Base-by-base conservation (phyloP, 2,329 filamentous ascomycete species). In the Colletotrichum cereale region DNA sequence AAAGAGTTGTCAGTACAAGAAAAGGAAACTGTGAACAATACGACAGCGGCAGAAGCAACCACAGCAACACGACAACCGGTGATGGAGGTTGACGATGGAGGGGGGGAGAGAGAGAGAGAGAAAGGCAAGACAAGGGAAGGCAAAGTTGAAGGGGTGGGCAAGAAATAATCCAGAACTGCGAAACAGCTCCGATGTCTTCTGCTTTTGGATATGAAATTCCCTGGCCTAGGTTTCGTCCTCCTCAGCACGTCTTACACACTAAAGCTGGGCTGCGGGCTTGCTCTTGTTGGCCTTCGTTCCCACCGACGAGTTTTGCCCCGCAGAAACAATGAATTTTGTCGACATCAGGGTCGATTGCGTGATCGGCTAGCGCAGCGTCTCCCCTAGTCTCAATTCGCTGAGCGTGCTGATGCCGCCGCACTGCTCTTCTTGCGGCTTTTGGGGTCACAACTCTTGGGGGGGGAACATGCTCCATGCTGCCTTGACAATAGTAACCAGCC, bases 291-390 rank as follows among this genome's bases (percentile, higher is more conserved):
- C 36, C 21, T 24, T 60, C 55, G 70, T 72, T 62, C 61, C 70
- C 70, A 66, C 66, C 62, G 70, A 62, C 18, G 29, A 62, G 48
- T 55, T 42, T 66, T 44, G 70, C 70, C 70, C 70, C 70, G 70
- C 70, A 72, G 70, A 72, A 66, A 71, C 70, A 72, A 66, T 57
- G 62, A 71, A 71, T 72, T 72, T 72, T 70, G 66, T 72, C 70
- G 70, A 71, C 67, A 72, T 72, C 66, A 66, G 70, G 67, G 74
- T 74, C 73, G 77, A 80, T 80, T 80, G 79, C 79, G 79, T 80
- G 79, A 80, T 80, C 75, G 76, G 72, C 75, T 80, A 80, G 77
- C 75, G 77, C 69, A 72, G 69, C 69, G 60, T 64, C 58, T 69
- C 69, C 65, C 67, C 69, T 66, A 69, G 65, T 69, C 69, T 26